Base-by-base conservation (phyloP, 306 rosid species). In the Lathyrus oleraceus region DNA sequence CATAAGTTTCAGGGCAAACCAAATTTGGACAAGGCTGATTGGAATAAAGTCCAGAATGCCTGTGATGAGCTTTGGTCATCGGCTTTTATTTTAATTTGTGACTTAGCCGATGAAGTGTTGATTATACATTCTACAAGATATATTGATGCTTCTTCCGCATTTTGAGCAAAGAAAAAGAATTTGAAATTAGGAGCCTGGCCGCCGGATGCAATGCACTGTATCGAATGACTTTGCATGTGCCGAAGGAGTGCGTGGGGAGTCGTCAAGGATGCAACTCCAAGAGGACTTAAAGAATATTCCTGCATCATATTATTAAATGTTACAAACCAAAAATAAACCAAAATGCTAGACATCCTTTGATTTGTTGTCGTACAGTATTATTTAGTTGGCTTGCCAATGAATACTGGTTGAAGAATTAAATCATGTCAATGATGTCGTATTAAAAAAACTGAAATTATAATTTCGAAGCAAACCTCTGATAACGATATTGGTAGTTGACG, bases 131-230 rank as follows among this genome's bases (percentile, higher is more conserved):
- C 99, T n/a, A 91, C 86, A 61, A 95, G 96, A 79, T 87, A 95
- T 38, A 79, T 67, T 4, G 96, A 86, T n/a, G 86, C 67, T 69
- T 77, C 89, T 74, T 87, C 95, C 21, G 86, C 96, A 61, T 95
- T 87, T 59, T 91, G 97, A n/a, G 95, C 97, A 69, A 89, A 91
- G 96, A 95, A 95, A 74, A 95, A 95, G 87, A 87, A 91, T 84
- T 95, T 95, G 74, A 84, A 89, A 86, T 86, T 86, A 5, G 99
- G 96, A 71, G 97, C 49, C 79, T 87, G 95, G 16, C 99, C 97
- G 3, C 99, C 99, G 13, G 97, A 89, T 16, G 99, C 99, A 57
- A 91, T 91, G 87, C 96, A 91, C 38, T 91, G 95, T 78, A 95
- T 85, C 16, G 87, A 85, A 73, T 87, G 92, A 70, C 81, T 84